Evolutionary conservation across 176 grass and related monocot genomes (phyloP).

Genomic region (Rhynchospora pubera): DNA sequence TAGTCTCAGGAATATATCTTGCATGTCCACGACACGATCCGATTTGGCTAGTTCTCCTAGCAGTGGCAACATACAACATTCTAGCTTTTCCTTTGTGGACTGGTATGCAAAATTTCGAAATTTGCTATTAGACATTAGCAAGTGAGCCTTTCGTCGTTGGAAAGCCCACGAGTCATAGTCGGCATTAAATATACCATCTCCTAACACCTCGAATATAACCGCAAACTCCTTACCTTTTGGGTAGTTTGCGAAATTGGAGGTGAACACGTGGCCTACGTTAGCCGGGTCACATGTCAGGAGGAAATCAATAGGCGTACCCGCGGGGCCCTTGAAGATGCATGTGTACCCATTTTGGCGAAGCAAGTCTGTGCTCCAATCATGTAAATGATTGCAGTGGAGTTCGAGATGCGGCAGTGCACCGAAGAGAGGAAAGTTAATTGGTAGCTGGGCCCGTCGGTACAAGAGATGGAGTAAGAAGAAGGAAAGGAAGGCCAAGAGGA

Average conservation of each 20-base stretch:
- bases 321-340: conserved; percentile 26
- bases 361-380: conserved; percentile 44
- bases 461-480: conserved; percentile 41
- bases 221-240: conserved; percentile 70
- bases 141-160: conserved; percentile 51
- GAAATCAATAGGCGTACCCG: conserved; percentile 39
- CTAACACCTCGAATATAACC: conserved; percentile 52
- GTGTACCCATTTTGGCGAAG: conserved; percentile 24
- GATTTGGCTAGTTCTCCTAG: conserved; percentile 33
- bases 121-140: conserved; percentile 32
- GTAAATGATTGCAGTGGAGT: conserved; percentile 23
- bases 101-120: conserved; percentile 34
- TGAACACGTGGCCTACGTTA: conserved; percentile 60
- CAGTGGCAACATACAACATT: conserved; percentile 34
- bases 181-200: conserved; percentile 63
- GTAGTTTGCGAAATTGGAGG: conserved; percentile 49
- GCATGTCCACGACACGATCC: conserved; percentile 33
- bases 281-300: conserved; percentile 55
- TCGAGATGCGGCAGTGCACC: conserved; percentile 40
- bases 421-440: conserved; percentile 56
- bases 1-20: conserved; percentile 68
- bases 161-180: conserved; percentile 63
- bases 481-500: conserved; percentile 39
- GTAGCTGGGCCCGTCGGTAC: conserved; percentile 18
- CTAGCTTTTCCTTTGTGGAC: conserved; percentile 45